Base-by-base conservation (phyloP, 352 stramenopile genomes). In the Globisporangium abappressorium region DNA sequence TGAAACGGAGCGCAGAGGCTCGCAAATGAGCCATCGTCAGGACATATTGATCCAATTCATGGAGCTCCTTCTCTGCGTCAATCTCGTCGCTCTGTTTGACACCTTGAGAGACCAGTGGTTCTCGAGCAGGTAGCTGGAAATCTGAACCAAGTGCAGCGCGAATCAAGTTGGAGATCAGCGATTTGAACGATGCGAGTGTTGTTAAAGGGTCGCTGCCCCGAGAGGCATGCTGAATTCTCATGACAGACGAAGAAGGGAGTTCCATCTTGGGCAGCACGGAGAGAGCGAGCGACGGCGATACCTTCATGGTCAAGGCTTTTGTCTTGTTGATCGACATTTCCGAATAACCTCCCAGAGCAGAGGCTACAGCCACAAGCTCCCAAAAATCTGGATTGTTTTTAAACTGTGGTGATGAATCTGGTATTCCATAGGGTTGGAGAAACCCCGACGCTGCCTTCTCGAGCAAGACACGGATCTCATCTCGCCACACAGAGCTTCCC, bases 1-100 rank as follows among this genome's bases (percentile, higher is more conserved):
- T 2, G 60, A 83, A 67, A 22, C 78, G 66, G 20, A 85, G 68
- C 5, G 73, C 30, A 11, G 66, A 70, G 0, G 73, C 59, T 9
- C 66, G 61, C 53, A 76, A 46, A 63, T 75, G 72, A 1, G 69
- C 53, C 33, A 62, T 24, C 3, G 15, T 36, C 24, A 34, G 18
- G 0, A 66, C 41, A 0, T 20, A 20, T 9, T 22, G n/a, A 8
- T 70, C 65, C 5, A 24, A 7, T 0, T 15, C 20, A 11, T 54
- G 7, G 2, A 70, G 49, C 8, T 56, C 38, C 12, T 15, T 54
- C 20, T 26, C 46, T 26, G 46, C 46, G 7, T 20, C 38, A 47
- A 12, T 18, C 5, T n/a, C 38, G 5, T 47, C 38, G 38, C 38
- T 47, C 14, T 47, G 38, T 47, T 18, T 47, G 38, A n/a, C 3